A percentile compares a stretch with the other conserved stretches of the same genome.
Evolutionary conservation across 441 rosid genomes (phyloP).

Genomic region (Adansonia gregorii): DNA sequence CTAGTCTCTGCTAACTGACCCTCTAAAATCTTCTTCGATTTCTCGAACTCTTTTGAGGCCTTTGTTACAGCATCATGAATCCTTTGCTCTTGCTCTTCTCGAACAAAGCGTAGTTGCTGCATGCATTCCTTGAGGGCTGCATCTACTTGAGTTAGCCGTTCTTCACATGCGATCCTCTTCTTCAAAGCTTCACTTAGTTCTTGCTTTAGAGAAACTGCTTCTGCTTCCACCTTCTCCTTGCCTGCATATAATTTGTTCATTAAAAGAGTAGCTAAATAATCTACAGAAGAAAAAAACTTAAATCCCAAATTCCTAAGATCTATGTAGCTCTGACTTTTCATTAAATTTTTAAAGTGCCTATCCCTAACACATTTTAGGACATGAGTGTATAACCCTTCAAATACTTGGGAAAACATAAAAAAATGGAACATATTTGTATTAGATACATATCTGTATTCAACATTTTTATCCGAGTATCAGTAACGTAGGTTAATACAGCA

Average conservation of each 20-base stretch:
- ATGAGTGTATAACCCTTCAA: no score
- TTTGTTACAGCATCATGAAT: constrained; percentile 77
- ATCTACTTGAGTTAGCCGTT: constrained; percentile 57
- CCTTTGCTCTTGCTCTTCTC: constrained; percentile 75
- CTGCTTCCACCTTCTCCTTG: constrained; percentile 63
- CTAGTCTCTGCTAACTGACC: constrained; percentile 49
- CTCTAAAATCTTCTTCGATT: constrained; percentile 47
- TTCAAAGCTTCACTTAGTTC: constrained; percentile 58
- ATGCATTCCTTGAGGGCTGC: constrained; percentile 78
- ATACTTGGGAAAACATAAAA: no score
- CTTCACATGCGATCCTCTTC: constrained; percentile 53
- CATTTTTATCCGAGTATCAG: no score
- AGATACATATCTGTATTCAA: no score
- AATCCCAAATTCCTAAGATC: background rate
- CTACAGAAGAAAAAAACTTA: background rate
- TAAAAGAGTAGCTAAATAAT: constrained; percentile 19
- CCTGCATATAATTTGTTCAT: constrained; percentile 42
- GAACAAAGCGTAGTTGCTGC: constrained; percentile 71
- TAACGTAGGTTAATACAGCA: background rate
- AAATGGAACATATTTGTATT: no score
- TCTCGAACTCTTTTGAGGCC: constrained; percentile 62
- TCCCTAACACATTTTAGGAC: no score
- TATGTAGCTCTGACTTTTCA: no score
- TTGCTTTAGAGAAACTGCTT: constrained; percentile 53
- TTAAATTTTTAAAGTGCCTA: no score